Evolutionary conservation across 345 rosid species (phyloP), one percentile per base, ranked within the genome.

Genomic region (Dipteronia sinensis): DNA sequence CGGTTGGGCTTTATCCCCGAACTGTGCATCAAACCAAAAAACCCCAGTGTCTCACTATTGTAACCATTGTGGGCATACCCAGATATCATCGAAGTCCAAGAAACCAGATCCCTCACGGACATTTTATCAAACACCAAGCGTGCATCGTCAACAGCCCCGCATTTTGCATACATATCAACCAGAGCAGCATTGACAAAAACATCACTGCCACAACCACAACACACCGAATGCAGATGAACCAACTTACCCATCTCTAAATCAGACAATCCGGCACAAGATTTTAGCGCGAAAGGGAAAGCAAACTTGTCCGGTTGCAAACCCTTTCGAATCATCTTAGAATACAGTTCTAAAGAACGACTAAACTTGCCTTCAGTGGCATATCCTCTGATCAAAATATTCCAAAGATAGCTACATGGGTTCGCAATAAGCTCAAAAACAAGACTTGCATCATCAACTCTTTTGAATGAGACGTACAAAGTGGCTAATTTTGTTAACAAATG

Each of bases 11-110:
- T 20, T 59, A 59, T 59, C n/a, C 27, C 27, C 12, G 64, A 20
- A 59, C 64, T 19, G 23, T 7, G 13, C 64, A 59, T 59, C 27
- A 59, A 59, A 59, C 27, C 23, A 22, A 59, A 59, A 59, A 59
- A 59, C 64, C 64, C 64, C 64, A 59, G 8, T 16, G 64, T 59
- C 13, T 59, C 64, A 59, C 64, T 59, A 59, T 59, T 59, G 27
- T 20, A 59, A n/a, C 64, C 64, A 20, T 59, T 59, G 12, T 59
- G 64, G 13, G 27, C 64, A 20, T 59, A 59, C 27, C 64, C 64
- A 59, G 64, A 59, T 1, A 59, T 59, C 64, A 59, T 59, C 1
- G 64, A 59, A 59, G 64, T 59, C 64, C 64, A 59, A 1, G 25
- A 59, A 59, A 59, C 64, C 64, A 59, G 17, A 59, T 59, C 64